A percentile compares a stretch with the other conserved stretches of the same genome.
Evolutionary conservation across 179 eudicot species (phyloP).

Genomic region (Corrigiola litoralis): DNA sequence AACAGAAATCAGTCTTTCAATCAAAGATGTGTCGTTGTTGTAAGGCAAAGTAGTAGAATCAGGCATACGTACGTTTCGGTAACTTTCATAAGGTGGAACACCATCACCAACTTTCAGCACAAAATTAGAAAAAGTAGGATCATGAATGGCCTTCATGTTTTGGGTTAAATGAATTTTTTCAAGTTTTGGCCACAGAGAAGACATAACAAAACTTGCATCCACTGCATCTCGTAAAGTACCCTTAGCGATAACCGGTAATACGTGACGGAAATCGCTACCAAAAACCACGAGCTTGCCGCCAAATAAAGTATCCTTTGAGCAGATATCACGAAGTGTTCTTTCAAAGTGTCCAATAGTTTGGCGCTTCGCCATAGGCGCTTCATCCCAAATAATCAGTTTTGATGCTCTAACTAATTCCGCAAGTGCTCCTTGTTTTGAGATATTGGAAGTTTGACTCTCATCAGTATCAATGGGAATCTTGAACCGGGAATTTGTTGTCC

Average conservation of each 20-base stretch:
- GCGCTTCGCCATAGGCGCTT: constrained; percentile 17
- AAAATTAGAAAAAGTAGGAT: constrained; percentile 7
- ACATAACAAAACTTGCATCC: constrained; percentile 16
- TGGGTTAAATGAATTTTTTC: neutral
- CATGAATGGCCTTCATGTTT: constrained; percentile 14
- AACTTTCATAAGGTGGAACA: neutral
- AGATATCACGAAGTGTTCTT: neutral
- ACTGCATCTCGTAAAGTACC: neutral
- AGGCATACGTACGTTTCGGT: neutral
- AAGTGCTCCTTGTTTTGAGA: neutral
- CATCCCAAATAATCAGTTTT: constrained; percentile 15
- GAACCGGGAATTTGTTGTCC: constrained; percentile 9
- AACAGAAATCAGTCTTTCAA: neutral
- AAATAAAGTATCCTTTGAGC: neutral
- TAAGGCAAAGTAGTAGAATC: neutral
- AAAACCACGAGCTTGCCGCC: constrained; percentile 18
- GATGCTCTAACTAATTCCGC: neutral
- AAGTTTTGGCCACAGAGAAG: constrained; percentile 6
- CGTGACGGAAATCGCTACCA: constrained; percentile 4
- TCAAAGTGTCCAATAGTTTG: neutral
- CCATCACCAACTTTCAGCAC: constrained; percentile 19
- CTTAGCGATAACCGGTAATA: neutral
- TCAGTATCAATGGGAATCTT: constrained; percentile 11
- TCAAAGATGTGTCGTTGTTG: neutral
- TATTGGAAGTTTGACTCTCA: neutral